These are phyloP conservation scores for Exutisphaerella laricina DNA, from an alignment of 2,329 filamentous ascomycete species.

Conservation along the genomic window DNA sequence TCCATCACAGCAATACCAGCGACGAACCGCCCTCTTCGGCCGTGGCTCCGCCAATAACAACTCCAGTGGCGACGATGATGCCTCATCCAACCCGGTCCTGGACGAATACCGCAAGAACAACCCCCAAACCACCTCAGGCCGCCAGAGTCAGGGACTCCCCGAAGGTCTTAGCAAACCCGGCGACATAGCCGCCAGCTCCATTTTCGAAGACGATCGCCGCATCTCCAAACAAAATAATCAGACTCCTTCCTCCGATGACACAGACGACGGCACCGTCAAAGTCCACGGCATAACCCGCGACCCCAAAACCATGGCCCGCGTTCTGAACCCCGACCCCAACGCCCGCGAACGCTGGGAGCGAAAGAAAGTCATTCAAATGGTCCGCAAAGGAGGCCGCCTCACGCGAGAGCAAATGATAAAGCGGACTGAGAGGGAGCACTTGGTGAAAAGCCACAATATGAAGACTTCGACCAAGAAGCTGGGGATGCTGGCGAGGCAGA, in stretches of 20 bases:
- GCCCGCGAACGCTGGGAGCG: slow-evolving; percentile 70
- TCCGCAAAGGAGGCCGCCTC: slow-evolving; percentile 63
- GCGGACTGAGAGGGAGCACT: slow-evolving; percentile 55
- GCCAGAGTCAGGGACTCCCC: slow-evolving; percentile 19
- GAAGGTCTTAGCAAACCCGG: slow-evolving; percentile 28
- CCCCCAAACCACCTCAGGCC: slow-evolving; percentile 6
- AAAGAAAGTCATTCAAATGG: slow-evolving; percentile 73
- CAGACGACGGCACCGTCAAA: slow-evolving; percentile 16
- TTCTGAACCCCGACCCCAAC: slow-evolving; percentile 69
- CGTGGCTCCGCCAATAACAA: slow-evolving; percentile 8
- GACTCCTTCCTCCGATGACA: slow-evolving; percentile 16
- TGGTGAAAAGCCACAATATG: slow-evolving; percentile 63
- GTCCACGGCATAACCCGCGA: slow-evolving; percentile 34
- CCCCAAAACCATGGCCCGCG: slow-evolving; percentile 53
- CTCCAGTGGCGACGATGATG: slow-evolving; percentile 5
- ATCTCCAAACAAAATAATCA: slow-evolving; percentile 18
- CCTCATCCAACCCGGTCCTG: slow-evolving; percentile 52
- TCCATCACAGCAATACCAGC: not conserved
- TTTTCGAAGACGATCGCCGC: slow-evolving; percentile 45
- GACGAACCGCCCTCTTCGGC: not conserved
- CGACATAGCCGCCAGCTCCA: slow-evolving; percentile 45
- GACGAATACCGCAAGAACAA: slow-evolving; percentile 48
- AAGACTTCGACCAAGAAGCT: slow-evolving; percentile 92
- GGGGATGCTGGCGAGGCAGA: slow-evolving; percentile 76
- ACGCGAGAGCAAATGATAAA: slow-evolving; percentile 62